These are phyloP conservation scores for Termitomyces sp. DNA, from an alignment of 768 basidiomycete genomes.

Conservation along the genomic window DNA sequence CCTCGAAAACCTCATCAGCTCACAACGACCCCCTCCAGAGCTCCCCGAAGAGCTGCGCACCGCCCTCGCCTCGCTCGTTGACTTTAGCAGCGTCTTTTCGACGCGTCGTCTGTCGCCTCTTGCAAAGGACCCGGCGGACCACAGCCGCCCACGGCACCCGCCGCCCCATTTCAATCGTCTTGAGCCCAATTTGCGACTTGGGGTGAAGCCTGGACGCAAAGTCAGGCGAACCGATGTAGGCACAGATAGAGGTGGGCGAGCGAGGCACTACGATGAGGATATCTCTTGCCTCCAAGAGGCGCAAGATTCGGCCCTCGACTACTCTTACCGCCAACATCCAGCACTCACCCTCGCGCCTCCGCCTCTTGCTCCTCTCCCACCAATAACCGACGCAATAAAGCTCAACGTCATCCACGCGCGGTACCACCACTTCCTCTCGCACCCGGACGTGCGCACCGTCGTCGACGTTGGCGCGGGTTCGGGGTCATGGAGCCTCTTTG, in stretches of 20 bases:
- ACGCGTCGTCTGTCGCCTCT: not conserved
- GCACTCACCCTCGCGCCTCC: no score
- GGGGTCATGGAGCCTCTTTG: not conserved
- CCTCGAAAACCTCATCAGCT: not conserved
- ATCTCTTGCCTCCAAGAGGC: no score
- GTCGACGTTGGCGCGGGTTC: not conserved
- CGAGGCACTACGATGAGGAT: no score
- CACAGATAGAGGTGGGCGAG: no score
- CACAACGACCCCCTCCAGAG: no score
- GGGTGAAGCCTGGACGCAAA: no score
- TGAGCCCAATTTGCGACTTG: no score
- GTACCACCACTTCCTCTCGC: not conserved
- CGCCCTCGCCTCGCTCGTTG: not conserved
- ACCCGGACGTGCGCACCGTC: not conserved
- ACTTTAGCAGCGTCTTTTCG: not conserved
- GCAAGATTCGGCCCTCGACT: no score
- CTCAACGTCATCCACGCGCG: constrained; percentile 1
- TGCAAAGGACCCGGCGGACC: not conserved
- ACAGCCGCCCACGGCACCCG: not conserved
- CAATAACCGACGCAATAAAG: not conserved
- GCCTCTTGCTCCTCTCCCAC: not conserved
- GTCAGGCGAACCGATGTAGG: no score
- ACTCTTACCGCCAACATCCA: no score
- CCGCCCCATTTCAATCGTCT: not conserved
- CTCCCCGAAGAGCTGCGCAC: not conserved